A percentile compares a stretch with the other conserved stretches of the same genome.
Conservation (phyloP, 352 stramenopile genomes). For the Pythium apleroticum region DNA sequence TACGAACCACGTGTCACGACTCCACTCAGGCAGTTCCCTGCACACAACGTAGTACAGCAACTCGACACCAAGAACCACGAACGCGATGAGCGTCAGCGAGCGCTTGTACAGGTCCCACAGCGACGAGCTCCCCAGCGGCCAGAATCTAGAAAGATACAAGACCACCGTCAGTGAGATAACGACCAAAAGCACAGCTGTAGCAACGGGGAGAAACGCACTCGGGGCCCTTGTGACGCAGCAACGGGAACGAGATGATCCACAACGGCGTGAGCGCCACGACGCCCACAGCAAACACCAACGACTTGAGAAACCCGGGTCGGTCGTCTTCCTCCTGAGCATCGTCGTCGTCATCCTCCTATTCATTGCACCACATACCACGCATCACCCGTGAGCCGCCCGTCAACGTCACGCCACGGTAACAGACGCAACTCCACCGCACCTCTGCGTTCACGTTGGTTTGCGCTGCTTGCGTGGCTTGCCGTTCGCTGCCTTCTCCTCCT, state of each 20-base stretch:
- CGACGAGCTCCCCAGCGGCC: conserved; percentile 65
- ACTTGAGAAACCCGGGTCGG: conserved; percentile 42
- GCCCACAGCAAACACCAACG: conserved; percentile 56
- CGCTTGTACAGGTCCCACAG: conserved; percentile 45
- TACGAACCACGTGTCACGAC: conserved; percentile 36
- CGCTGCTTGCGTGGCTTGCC: background rate
- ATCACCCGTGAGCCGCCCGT: background rate
- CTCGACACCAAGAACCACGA: conserved; percentile 40
- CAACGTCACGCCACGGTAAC: background rate
- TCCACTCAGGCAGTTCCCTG: conserved; percentile 53
- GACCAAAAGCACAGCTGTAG: too few species aligned
- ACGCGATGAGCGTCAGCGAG: conserved; percentile 49
- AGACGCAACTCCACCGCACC: background rate
- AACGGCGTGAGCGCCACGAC: conserved; percentile 52
- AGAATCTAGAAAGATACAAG: conserved; percentile 39
- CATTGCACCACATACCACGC: conserved; percentile 1
- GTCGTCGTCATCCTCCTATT: conserved; percentile 10
- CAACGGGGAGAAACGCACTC: conserved; percentile 33
- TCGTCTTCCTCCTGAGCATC: conserved; percentile 5
- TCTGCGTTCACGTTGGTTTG: background rate
- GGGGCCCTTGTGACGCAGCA: conserved; percentile 47
- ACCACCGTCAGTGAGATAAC: background rate
- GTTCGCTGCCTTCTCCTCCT: background rate
- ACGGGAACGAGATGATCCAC: conserved; percentile 56
- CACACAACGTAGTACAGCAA: conserved; percentile 67